Conservation (phyloP, 352 stramenopile species). For the Pythium phragmitis region DNA sequence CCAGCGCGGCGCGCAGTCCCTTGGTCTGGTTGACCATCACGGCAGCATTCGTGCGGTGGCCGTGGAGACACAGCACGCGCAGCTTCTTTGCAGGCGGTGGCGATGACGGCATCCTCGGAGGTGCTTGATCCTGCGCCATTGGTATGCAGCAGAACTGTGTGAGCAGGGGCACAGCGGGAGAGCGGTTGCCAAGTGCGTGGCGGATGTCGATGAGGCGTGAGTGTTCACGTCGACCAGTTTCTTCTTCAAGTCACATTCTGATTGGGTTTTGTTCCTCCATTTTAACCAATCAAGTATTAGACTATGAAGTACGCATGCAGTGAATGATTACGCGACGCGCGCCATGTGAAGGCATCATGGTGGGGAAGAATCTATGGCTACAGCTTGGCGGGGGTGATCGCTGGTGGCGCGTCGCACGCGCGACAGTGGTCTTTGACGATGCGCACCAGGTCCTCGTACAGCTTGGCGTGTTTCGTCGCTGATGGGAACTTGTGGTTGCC, state of each 20-base stretch:
- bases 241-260: constrained; percentile 8
- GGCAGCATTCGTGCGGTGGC: constrained; percentile 32
- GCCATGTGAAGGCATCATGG: neutral
- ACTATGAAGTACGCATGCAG: neutral
- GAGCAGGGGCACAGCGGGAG: neutral
- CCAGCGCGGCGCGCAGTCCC: constrained; percentile 26
- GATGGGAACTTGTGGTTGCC: constrained; percentile 71
- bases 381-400: constrained; percentile 7
- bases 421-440: constrained; percentile 29
- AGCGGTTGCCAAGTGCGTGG: neutral
- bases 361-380: neutral
- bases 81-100: constrained; percentile 17
- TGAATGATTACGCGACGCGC: neutral
- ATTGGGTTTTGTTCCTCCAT: constrained; percentile 1
- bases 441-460: constrained; percentile 29
- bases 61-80: constrained; percentile 32
- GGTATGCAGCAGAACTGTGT: neutral
- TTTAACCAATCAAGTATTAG: neutral
- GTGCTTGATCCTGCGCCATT: neutral
- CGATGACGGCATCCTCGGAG: neutral
- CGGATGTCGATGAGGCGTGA: neutral
- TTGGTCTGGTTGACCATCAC: constrained; percentile 33
- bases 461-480: constrained; percentile 37
- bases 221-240: constrained; percentile 8
- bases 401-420: constrained; percentile 3